Evolutionary conservation across 2,329 filamentous ascomycete genomes (phyloP), one percentile per base, ranked within the genome.

Genomic region (Trichoderma cornu-damae): DNA sequence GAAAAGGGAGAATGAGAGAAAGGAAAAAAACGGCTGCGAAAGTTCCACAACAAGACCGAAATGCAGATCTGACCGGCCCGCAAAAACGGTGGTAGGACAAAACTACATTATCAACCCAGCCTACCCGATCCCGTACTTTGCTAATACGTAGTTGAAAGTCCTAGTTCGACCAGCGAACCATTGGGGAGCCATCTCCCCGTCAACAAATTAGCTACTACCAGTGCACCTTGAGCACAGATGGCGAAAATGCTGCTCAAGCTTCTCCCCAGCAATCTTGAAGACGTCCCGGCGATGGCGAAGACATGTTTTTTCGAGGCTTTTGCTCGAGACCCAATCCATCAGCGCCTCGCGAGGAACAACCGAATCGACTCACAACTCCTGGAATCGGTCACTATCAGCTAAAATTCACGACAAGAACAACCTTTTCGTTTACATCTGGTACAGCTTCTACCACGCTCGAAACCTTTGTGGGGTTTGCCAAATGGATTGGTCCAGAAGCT

Each of bases 261-360:
- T 6, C 46, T 22, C 4, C 28, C 28, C 9, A 35, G 54, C 38
- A 34, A 20, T 1, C 35, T 28, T 26, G n/a, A 50, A n/a, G 56
- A 58, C 3, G 24, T 58, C 3, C 32, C 56, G 8, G n/a, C 38
- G n/a, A 58, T 58, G n/a, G 47, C 44, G n/a, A 49, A 58, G 20
- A 34, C 56, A 3, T 58, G 54, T n/a, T 54, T 58, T 44, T 54
- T 58, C 37, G 47, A 52, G 28, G 56, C 56, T 11, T 58, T 58
- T 40, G 44, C 56, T 9, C 47, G 47, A 44, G 56, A 58, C 18
- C 37, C 47, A 16, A 38, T 58, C 48, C 40, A 46, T 32, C 47
- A 46, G 26, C 48, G 42, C 12, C 44, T 58, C 6, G 42, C 49
- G 12, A 3, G 44, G 24, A 47, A 49, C 38, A n/a, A 53, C 48